Conservation (phyloP, 805 yeast species). For the Groenewaldozyma tartarivorans region DNA sequence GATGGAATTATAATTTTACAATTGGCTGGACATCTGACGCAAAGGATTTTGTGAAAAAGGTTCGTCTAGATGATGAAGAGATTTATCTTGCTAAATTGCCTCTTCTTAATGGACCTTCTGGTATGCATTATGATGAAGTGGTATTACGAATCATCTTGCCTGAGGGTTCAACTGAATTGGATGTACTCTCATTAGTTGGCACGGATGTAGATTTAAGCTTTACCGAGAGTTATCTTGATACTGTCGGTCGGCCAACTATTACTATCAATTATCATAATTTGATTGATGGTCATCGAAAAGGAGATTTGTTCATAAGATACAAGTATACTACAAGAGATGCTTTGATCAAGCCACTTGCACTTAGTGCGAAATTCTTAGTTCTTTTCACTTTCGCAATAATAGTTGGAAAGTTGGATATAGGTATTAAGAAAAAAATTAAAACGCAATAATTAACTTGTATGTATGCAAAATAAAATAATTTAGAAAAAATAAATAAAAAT, state of each 20-base stretch:
- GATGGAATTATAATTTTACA: slow-evolving; percentile 93
- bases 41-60: slow-evolving; percentile 39
- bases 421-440: slow-evolving; percentile 20
- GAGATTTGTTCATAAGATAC: slow-evolving; percentile 54
- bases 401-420: slow-evolving; percentile 38
- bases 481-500: too few relatives aligned
- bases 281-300: slow-evolving; percentile 54
- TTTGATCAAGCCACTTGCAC: slow-evolving; percentile 55
- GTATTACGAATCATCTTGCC: slow-evolving; percentile 65
- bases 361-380: slow-evolving; percentile 51
- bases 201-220: slow-evolving; percentile 18
- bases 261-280: slow-evolving; percentile 50
- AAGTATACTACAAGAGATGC: slow-evolving; percentile 44
- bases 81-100: slow-evolving; percentile 59
- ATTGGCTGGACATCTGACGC: slow-evolving; percentile 80
- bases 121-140: slow-evolving; percentile 57
- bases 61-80: slow-evolving; percentile 26
- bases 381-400: slow-evolving; percentile 49
- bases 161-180: slow-evolving; percentile 64
- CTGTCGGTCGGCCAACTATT: slow-evolving; percentile 69
- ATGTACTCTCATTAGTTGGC: slow-evolving; percentile 43
- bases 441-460: too few relatives aligned
- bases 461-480: too few relatives aligned
- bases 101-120: slow-evolving; percentile 59
- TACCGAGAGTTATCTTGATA: slow-evolving; percentile 47